Evolutionary conservation across 139 green algal species (phyloP).

Genomic region (Tetraselmis striata): DNA sequence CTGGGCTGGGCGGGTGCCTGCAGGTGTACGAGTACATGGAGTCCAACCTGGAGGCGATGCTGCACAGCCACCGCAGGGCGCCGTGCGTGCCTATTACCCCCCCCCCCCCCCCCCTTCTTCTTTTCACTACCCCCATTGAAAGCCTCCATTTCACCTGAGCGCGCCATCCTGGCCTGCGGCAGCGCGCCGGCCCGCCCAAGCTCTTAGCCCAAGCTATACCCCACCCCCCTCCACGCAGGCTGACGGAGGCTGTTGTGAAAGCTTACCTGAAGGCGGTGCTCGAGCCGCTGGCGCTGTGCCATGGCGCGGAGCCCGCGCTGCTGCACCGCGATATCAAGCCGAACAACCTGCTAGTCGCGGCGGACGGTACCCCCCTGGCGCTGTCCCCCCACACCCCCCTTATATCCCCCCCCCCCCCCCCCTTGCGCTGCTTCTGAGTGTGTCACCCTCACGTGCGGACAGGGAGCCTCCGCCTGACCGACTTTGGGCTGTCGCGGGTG

Average conservation of each 20-base stretch:
- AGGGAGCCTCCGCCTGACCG: conserved; percentile 76
- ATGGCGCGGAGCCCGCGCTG: conserved; percentile 36
- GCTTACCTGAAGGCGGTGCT: conserved; percentile 78
- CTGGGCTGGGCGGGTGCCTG: no score
- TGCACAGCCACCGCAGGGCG: background rate
- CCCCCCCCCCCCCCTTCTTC: background rate
- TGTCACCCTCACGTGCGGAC: no score
- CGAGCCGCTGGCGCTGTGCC: conserved; percentile 53
- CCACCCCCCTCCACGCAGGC: no score
- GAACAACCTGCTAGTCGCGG: conserved; percentile 80
- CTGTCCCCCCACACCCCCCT: background rate
- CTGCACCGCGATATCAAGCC: conserved; percentile 87
- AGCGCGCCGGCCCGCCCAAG: no score
- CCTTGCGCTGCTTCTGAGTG: no score
- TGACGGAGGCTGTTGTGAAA: conserved; percentile 47
- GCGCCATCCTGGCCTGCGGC: no score
- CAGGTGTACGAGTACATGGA: conserved; percentile 83
- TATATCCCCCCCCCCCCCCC: no score
- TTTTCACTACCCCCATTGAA: no score
- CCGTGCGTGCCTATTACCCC: background rate
- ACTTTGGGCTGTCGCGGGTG: conserved; percentile 78
- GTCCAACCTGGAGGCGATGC: conserved; percentile 71
- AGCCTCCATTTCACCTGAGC: no score
- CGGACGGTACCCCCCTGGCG: background rate
- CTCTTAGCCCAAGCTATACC: no score